Evolutionary conservation across 176 grass and related monocot genomes (phyloP).

Genomic region (Coix lacrymajobi): DNA sequence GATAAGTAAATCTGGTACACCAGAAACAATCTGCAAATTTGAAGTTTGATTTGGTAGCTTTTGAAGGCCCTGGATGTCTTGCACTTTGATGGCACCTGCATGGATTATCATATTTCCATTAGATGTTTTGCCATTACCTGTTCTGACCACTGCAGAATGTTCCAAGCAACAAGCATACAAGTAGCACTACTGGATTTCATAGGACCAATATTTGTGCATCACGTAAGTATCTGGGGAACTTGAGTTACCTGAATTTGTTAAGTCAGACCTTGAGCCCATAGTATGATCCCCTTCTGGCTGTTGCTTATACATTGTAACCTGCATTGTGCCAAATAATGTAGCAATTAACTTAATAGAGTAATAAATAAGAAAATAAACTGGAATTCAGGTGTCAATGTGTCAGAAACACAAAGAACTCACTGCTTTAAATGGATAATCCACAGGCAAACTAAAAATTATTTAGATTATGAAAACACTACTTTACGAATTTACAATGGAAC

Average conservation of each 20-base stretch:
- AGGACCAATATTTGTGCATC: neutral
- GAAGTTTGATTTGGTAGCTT: conserved; percentile 33
- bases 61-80: conserved; percentile 23
- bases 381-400: neutral
- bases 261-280: conserved; percentile 17
- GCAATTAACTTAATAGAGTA: neutral
- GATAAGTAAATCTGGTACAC: conserved; percentile 34
- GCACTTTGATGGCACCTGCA: conserved; percentile 25
- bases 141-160: conserved; percentile 40
- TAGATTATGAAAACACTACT: neutral
- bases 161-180: conserved; percentile 22
- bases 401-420: conserved; percentile 13
- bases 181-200: conserved; percentile 22
- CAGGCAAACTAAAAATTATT: neutral
- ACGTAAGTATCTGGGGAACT: conserved; percentile 3
- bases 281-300: conserved; percentile 36
- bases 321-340: conserved; percentile 7
- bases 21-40: conserved; percentile 24
- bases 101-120: conserved; percentile 6
- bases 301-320: conserved; percentile 45
- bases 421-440: neutral
- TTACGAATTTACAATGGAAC: neutral
- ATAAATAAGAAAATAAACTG: conserved; percentile 1
- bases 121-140: conserved; percentile 26
- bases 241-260: conserved; percentile 37